phyloP scores from a whole-genome alignment of 2,329 filamentous ascomycete species.

The Gaeumannomyces sp. region DNA sequence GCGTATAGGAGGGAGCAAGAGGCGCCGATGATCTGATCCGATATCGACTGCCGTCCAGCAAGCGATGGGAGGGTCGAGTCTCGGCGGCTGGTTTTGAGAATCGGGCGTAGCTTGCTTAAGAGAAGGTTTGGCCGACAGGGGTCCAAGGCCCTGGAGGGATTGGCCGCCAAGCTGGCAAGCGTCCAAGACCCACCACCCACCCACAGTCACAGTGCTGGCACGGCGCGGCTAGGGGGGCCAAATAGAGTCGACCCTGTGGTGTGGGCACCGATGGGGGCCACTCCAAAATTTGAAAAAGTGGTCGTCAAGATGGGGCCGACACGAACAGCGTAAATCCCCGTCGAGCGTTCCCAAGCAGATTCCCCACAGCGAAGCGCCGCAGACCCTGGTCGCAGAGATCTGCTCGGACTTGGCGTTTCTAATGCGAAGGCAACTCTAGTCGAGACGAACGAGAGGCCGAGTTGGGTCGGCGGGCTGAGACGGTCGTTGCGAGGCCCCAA shows the following conservation, averaged over 20 bases:
- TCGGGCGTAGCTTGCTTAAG: too few species aligned
- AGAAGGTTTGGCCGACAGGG: too few species aligned
- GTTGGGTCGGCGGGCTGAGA: slow-evolving; percentile 3
- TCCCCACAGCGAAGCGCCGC: slow-evolving; percentile 7
- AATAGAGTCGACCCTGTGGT: slow-evolving; percentile 6
- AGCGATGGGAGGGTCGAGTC: too few species aligned
- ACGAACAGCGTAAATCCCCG: not conserved
- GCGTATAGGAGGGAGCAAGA: not conserved
- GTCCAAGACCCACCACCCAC: too few species aligned
- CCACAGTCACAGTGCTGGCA: not conserved
- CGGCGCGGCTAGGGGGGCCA: not conserved
- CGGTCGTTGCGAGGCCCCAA: slow-evolving; percentile 1
- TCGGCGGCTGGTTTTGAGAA: too few species aligned
- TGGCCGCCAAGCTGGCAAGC: too few species aligned
- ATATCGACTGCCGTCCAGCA: too few species aligned
- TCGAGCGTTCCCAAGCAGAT: slow-evolving; percentile 4
- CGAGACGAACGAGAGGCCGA: slow-evolving; percentile 4
- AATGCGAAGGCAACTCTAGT: slow-evolving; percentile 7
- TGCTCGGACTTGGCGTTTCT: slow-evolving; percentile 6
- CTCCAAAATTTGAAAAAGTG: slow-evolving; percentile 4
- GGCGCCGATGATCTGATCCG: too few species aligned
- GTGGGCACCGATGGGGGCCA: not conserved
- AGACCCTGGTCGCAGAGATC: slow-evolving; percentile 8
- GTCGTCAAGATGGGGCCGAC: slow-evolving; percentile 3
- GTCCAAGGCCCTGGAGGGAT: too few species aligned